Percentiles rank a stretch among this genome's conserved stretches.
Conservation (phyloP, 2,329 filamentous ascomycete genomes). For the Fusarium aywerte region DNA sequence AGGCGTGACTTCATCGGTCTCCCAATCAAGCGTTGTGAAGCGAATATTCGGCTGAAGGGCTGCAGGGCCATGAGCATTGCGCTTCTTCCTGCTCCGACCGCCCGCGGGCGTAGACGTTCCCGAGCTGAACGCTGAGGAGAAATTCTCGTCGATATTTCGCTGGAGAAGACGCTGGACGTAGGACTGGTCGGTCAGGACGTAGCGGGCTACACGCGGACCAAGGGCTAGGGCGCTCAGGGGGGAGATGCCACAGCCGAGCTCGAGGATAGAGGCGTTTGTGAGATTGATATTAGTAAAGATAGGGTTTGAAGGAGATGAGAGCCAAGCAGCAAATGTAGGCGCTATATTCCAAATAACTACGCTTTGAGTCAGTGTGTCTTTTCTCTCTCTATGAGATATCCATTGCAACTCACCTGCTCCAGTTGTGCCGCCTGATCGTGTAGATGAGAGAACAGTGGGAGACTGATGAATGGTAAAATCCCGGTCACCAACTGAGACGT, state of each 20-base stretch:
- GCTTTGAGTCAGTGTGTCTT: constrained; percentile 6
- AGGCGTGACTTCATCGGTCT: constrained; percentile 67
- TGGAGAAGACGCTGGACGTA: constrained; percentile 84
- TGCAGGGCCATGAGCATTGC: constrained; percentile 24
- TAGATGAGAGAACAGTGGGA: constrained; percentile 81
- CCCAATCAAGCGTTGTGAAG: constrained; percentile 83
- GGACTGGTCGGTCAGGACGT: constrained; percentile 86
- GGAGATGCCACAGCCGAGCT: constrained; percentile 90
- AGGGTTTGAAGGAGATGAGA: constrained; percentile 70
- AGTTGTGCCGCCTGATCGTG: constrained; percentile 70
- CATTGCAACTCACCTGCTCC: constrained; percentile 57
- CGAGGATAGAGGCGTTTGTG: constrained; percentile 69
- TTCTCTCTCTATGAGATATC: background rate
- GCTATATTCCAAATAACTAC: constrained; percentile 92
- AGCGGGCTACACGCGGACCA: constrained; percentile 68
- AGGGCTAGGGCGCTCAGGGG: constrained; percentile 80
- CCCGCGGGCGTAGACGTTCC: constrained; percentile 20
- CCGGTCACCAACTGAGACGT: constrained; percentile 73
- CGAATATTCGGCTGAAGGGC: constrained; percentile 55
- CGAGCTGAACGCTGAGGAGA: constrained; percentile 24
- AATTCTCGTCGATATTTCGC: constrained; percentile 77
- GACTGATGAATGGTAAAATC: constrained; percentile 86
- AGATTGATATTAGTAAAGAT: constrained; percentile 67
- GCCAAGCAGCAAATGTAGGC: constrained; percentile 83
- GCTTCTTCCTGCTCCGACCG: constrained; percentile 35